These are phyloP conservation scores for Inga laurina DNA, from an alignment of 306 rosid species.

Conservation along the genomic window DNA sequence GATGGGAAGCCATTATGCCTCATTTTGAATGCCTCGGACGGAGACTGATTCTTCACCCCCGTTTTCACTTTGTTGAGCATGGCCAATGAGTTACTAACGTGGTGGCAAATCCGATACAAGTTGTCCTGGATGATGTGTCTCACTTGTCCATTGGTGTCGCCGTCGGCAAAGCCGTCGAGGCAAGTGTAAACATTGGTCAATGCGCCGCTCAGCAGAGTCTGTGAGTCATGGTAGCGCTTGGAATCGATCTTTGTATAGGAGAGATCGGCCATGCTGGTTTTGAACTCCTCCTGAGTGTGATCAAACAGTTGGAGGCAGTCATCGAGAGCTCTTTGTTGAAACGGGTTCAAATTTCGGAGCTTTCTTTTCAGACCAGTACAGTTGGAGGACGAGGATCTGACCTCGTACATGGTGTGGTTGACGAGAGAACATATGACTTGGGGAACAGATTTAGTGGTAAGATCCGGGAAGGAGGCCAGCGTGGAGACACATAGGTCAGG, in stretches of 20 bases:
- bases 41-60: neutral
- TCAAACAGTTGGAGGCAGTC: conserved; percentile 79
- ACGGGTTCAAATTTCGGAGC: conserved; percentile 31
- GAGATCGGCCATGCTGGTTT: conserved; percentile 48
- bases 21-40: conserved; percentile 40
- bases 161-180: conserved; percentile 64
- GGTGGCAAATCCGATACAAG: conserved; percentile 47
- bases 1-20: conserved; percentile 55
- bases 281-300: conserved; percentile 50
- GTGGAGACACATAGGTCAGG: conserved; percentile 70
- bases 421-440: conserved; percentile 53
- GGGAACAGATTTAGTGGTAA: conserved; percentile 53
- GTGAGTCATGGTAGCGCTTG: conserved; percentile 42
- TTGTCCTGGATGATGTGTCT: conserved; percentile 35
- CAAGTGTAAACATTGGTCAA: conserved; percentile 85
- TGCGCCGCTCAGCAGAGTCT: conserved; percentile 71
- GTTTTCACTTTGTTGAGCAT: conserved; percentile 65
- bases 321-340: conserved; percentile 56
- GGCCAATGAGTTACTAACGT: conserved; percentile 69
- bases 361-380: conserved; percentile 43
- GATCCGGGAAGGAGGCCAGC: conserved; percentile 57
- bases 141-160: conserved; percentile 37
- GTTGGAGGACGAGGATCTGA: conserved; percentile 49
- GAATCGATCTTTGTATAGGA: conserved; percentile 24
- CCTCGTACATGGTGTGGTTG: conserved; percentile 51